A percentile compares a stretch with the other conserved stretches of the same genome.
Conservation (phyloP, 306 rosid genomes). For the Sesbania bispinosa region DNA sequence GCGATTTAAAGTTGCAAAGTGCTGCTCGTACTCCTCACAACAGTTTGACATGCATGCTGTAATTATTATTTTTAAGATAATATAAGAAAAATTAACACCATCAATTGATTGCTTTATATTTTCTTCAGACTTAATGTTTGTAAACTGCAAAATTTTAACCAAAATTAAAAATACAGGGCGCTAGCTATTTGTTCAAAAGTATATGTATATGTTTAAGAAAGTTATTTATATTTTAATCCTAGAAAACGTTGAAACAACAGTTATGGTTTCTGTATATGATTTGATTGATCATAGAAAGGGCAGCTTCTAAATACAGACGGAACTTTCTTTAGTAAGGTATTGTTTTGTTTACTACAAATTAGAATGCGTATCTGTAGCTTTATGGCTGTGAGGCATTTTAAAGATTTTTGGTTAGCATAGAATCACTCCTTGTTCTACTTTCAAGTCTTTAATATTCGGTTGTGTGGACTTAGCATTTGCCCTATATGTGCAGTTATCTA, state of each 20-base stretch:
- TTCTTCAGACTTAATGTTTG: not conserved
- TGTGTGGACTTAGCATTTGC: not conserved
- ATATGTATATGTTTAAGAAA: too few species aligned
- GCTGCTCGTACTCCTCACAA: too few species aligned
- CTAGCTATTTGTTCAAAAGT: not conserved
- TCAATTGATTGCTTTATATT: too few species aligned
- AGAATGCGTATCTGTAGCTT: not conserved
- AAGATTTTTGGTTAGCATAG: too few species aligned
- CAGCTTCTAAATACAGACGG: not conserved
- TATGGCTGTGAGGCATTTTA: constrained; percentile 13
- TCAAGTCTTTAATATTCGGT: not conserved
- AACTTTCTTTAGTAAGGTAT: not conserved
- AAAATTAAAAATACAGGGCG: not conserved
- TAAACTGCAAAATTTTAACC: not conserved
- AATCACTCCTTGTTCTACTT: not conserved
- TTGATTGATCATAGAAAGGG: not conserved
- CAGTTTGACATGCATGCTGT: too few species aligned
- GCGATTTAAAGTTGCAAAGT: too few species aligned
- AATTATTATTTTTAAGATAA: too few species aligned
- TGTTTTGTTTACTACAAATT: not conserved
- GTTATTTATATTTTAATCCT: too few species aligned
- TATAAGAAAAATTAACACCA: too few species aligned
- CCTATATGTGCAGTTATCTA: not conserved
- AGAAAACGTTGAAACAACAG: too few species aligned
- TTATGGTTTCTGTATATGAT: not conserved